Percentiles rank a stretch among this genome's conserved stretches.
These are phyloP conservation scores for Pyronema omphalodes DNA, from an alignment of 495 filamentous ascomycete genomes.

Conservation along the genomic window DNA sequence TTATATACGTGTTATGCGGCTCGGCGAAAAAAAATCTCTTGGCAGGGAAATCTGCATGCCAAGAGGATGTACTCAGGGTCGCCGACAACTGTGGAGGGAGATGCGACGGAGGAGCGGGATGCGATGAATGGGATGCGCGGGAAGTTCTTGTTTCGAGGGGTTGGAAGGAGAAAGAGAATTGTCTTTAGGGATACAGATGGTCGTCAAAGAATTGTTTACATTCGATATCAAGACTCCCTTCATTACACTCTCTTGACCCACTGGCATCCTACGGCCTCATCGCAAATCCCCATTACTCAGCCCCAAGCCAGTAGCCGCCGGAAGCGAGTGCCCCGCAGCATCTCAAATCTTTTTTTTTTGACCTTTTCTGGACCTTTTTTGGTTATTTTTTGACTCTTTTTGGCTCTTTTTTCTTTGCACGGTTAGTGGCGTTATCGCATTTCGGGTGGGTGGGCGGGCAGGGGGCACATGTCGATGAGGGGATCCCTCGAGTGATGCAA, in stretches of 20 bases:
- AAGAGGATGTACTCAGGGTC: background rate
- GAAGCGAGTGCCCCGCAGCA: background rate
- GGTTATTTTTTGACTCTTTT: too few relatives aligned
- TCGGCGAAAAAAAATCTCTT: conserved; percentile 5
- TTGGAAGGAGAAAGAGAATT: background rate
- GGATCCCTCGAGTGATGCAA: background rate
- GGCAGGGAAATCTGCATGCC: conserved; percentile 2
- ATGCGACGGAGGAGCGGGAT: background rate
- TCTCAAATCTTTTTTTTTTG: background rate
- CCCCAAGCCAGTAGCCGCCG: background rate
- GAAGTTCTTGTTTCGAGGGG: too few relatives aligned
- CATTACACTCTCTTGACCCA: too few relatives aligned
- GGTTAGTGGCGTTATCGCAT: too few relatives aligned
- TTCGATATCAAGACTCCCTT: too few relatives aligned
- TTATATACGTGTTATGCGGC: conserved; percentile 2
- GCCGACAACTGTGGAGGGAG: conserved; percentile 1
- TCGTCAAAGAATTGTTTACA: too few relatives aligned
- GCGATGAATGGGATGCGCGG: background rate
- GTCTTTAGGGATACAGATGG: background rate
- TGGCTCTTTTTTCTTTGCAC: background rate
- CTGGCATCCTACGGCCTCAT: too few relatives aligned
- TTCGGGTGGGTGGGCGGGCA: background rate
- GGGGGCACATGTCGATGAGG: background rate
- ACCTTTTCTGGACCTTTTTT: too few relatives aligned
- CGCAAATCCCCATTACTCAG: too few relatives aligned